These are phyloP conservation scores for Syzygium jambos DNA, from an alignment of 345 rosid genomes.

Conservation along the genomic window DNA sequence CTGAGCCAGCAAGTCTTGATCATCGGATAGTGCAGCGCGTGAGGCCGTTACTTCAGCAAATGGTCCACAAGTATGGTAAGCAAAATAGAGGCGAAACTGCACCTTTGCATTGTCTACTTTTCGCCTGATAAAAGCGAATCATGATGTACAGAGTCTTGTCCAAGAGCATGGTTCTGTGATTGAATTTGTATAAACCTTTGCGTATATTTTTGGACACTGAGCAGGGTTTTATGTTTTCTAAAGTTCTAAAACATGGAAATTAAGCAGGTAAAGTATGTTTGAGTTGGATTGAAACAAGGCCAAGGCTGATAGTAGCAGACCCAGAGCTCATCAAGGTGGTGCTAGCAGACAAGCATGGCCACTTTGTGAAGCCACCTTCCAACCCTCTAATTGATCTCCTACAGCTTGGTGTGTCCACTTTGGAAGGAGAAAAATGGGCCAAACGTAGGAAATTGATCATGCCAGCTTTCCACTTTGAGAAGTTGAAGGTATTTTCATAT, in stretches of 20 bases:
- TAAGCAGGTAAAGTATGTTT: constrained; percentile 33
- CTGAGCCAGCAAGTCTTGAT: constrained; percentile 23
- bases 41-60: constrained; percentile 19
- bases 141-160: background rate
- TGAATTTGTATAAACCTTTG: background rate
- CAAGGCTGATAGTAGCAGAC: constrained; percentile 34
- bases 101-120: background rate
- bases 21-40: constrained; percentile 29
- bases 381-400: constrained; percentile 24
- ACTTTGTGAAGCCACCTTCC: constrained; percentile 30
- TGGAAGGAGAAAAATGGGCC: constrained; percentile 45
- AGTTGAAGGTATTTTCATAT: constrained; percentile 22
- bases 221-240: background rate
- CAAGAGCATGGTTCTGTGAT: background rate
- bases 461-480: constrained; percentile 42
- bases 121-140: too few relatives aligned
- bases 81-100: background rate
- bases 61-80: constrained; percentile 27
- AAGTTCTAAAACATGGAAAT: background rate
- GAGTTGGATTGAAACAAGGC: constrained; percentile 33
- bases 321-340: constrained; percentile 29
- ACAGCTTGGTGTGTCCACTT: constrained; percentile 20
- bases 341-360: constrained; percentile 33
- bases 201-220: background rate
- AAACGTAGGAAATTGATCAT: constrained; percentile 27